phyloP scores from a whole-genome alignment of 768 basidiomycete genomes.

The Hypsizygus marmoreus region DNA sequence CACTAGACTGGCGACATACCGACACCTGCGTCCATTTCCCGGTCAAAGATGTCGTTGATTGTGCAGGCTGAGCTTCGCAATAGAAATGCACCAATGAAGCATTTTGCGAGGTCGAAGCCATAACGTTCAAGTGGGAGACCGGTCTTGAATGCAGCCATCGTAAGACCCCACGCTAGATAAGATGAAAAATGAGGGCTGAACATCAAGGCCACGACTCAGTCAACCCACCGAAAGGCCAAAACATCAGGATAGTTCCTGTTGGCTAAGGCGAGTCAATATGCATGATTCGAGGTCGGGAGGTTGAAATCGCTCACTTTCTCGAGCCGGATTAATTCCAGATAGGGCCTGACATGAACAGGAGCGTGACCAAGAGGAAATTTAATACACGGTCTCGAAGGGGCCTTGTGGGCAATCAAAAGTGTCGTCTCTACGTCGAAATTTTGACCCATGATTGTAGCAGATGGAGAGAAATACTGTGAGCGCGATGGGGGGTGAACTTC shows the following conservation, averaged over 20 bases:
- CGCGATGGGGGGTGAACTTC: slow-evolving; percentile 1
- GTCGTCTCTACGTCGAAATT: slow-evolving; percentile 20
- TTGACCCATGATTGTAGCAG: slow-evolving; percentile 19
- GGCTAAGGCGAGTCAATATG: slow-evolving; percentile 31
- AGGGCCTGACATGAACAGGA: slow-evolving; percentile 34
- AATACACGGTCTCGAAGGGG: slow-evolving; percentile 7
- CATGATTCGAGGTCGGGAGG: not conserved
- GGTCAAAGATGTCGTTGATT: slow-evolving; percentile 58
- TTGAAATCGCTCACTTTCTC: slow-evolving; percentile 43
- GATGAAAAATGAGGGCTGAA: not conserved
- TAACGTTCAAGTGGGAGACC: slow-evolving; percentile 34
- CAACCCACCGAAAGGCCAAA: slow-evolving; percentile 52
- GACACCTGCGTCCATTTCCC: slow-evolving; percentile 52
- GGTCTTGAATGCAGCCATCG: slow-evolving; percentile 46
- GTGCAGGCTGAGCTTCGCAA: slow-evolving; percentile 54
- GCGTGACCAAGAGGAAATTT: slow-evolving; percentile 37
- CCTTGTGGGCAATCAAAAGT: slow-evolving; percentile 25
- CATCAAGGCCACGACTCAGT: not conserved
- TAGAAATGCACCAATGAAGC: slow-evolving; percentile 40
- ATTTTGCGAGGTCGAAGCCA: slow-evolving; percentile 30
- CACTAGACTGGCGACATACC: slow-evolving; percentile 35
- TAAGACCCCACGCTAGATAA: slow-evolving; percentile 48
- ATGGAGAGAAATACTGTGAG: not conserved
- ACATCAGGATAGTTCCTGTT: slow-evolving; percentile 52
- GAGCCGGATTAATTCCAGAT: slow-evolving; percentile 51